Evolutionary conservation across 2,329 filamentous ascomycete genomes (phyloP).

Genomic region (Magnaporthiopsis incrustans): DNA sequence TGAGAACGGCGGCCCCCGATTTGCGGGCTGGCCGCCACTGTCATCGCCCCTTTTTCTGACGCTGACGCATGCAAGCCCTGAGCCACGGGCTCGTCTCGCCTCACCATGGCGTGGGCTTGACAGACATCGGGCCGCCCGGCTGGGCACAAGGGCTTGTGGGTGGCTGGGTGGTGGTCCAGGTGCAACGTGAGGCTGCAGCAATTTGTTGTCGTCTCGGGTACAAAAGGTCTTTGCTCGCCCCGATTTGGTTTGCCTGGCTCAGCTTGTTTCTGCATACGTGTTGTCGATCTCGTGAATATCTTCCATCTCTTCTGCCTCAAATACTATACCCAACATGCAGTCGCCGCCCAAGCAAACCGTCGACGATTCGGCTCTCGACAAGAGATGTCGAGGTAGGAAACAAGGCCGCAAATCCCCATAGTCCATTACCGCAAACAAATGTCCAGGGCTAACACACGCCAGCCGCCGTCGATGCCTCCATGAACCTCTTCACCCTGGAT

Average conservation of each 20-base stretch:
- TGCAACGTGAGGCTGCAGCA: not conserved
- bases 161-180: not conserved
- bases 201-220: not conserved
- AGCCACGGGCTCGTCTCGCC: not conserved
- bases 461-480: constrained; percentile 22
- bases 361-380: constrained; percentile 2
- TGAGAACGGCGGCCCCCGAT: not conserved
- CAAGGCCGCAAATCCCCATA: constrained; percentile 9
- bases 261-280: not conserved
- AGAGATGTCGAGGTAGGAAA: constrained; percentile 1
- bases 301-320: no score
- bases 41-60: not conserved
- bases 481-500: constrained; percentile 19
- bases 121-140: not conserved
- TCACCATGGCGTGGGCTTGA: not conserved
- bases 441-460: no score
- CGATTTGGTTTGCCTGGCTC: not conserved
- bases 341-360: not conserved
- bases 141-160: not conserved
- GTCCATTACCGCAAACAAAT: not conserved
- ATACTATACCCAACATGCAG: not conserved
- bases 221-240: not conserved
- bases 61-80: not conserved
- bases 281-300: not conserved
- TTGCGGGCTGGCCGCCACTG: no score